Percentiles rank a stretch among this genome's conserved stretches.
Evolutionary conservation across 2,329 filamentous ascomycete genomes (phyloP).

Genomic region (Ascochyta viciae-villosae): DNA sequence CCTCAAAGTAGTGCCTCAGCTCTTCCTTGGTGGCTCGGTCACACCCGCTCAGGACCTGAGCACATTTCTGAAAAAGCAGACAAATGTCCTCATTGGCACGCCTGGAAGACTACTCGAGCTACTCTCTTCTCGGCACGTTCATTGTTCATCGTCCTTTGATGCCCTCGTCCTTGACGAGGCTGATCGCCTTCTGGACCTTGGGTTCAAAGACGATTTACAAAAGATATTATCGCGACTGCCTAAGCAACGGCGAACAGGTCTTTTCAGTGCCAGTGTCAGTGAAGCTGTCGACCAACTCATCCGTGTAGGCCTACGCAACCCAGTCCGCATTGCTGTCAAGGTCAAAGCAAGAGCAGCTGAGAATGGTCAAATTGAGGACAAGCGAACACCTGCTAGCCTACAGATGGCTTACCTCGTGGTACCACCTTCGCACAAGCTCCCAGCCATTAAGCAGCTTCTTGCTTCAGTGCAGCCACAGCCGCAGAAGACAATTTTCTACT

Average conservation of each 20-base stretch:
- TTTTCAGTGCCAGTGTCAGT: conserved; percentile 95
- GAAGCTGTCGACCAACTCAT: conserved; percentile 95
- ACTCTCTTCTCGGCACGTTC: conserved; percentile 83
- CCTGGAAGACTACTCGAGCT: conserved; percentile 90
- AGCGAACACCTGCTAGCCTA: conserved; percentile 88
- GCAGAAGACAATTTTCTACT: conserved; percentile 86
- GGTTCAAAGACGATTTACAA: conserved; percentile 90
- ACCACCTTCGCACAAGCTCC: conserved; percentile 80
- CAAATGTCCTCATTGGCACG: conserved; percentile 89
- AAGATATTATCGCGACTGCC: conserved; percentile 83
- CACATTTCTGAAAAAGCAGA: conserved; percentile 80
- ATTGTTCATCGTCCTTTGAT: conserved; percentile 89
- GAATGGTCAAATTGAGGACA: conserved; percentile 74
- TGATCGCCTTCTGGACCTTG: conserved; percentile 88
- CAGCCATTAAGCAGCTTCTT: conserved; percentile 74
- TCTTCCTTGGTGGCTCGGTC: conserved; percentile 79
- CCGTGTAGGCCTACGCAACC: conserved; percentile 88
- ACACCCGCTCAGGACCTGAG: conserved; percentile 85
- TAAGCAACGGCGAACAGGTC: conserved; percentile 89
- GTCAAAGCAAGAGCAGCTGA: conserved; percentile 66
- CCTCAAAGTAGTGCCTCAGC: conserved; percentile 75
- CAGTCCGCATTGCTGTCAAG: conserved; percentile 92
- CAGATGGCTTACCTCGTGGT: conserved; percentile 85
- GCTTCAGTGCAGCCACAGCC: conserved; percentile 73
- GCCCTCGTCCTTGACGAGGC: conserved; percentile 93